Evolutionary conservation across 495 filamentous ascomycete genomes (phyloP).

Genomic region (Acidiella bohemica): DNA sequence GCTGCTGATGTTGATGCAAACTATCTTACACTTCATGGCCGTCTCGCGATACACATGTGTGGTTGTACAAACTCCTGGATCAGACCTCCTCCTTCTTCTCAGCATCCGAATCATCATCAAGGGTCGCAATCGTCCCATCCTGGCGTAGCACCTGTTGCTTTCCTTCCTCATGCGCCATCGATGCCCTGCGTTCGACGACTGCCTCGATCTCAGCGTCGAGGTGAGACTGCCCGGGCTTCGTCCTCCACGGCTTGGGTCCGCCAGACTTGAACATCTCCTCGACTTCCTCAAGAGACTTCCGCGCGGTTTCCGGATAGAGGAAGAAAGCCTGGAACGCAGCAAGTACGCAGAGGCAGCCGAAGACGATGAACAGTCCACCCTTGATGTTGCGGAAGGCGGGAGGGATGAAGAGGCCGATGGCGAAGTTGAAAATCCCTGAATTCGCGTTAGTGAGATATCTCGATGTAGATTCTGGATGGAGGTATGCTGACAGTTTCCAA

Average conservation of each 20-base stretch:
- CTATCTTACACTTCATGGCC: too few species aligned
- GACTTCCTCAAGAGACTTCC: conserved; percentile 60
- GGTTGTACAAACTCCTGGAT: too few species aligned
- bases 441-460: conserved; percentile 36
- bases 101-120: neutral
- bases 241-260: conserved; percentile 44
- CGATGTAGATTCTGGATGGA: too few species aligned
- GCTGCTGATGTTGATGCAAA: too few species aligned
- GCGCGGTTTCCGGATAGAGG: conserved; percentile 57
- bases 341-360: conserved; percentile 52
- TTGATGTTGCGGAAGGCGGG: conserved; percentile 58
- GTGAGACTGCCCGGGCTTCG: conserved; percentile 37
- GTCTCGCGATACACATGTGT: too few species aligned
- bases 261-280: conserved; percentile 45
- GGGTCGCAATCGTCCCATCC: conserved; percentile 3
- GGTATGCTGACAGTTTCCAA: conserved; percentile 53
- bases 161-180: neutral
- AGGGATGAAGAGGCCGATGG: conserved; percentile 55
- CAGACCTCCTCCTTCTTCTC: conserved; percentile 4
- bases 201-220: conserved; percentile 21
- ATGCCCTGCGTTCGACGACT: conserved; percentile 1
- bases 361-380: conserved; percentile 60
- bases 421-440: conserved; percentile 57
- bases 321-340: conserved; percentile 53
- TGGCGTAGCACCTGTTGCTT: neutral